phyloP scores from a whole-genome alignment of 805 yeast genomes.

The Yarrowia keelungensis region DNA sequence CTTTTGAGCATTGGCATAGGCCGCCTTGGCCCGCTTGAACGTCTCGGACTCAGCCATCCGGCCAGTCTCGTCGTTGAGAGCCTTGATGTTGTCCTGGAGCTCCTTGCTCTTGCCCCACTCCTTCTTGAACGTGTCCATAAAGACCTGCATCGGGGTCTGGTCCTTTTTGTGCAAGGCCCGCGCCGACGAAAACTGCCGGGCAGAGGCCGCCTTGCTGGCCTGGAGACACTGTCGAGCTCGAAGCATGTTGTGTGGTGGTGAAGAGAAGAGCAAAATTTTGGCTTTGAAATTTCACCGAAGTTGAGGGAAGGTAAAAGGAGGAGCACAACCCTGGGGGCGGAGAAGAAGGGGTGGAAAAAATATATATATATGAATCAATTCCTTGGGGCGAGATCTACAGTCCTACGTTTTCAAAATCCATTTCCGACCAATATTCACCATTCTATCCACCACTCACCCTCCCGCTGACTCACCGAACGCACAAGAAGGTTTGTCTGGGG shows the following conservation, averaged over 20 bases:
- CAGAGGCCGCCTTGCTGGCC: slow-evolving; percentile 1
- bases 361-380: neutral
- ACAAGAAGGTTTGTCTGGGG: slow-evolving; percentile 16
- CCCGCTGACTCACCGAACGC: slow-evolving; percentile 17
- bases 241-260: slow-evolving; percentile 10
- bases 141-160: slow-evolving; percentile 79
- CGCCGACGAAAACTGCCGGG: slow-evolving; percentile 13
- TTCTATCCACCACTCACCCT: neutral
- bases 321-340: too few relatives aligned
- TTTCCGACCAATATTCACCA: neutral
- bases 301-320: neutral
- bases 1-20: slow-evolving; percentile 83
- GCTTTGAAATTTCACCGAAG: slow-evolving; percentile 4
- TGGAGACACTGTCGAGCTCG: slow-evolving; percentile 37
- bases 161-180: slow-evolving; percentile 35
- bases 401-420: neutral
- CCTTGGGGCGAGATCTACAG: neutral
- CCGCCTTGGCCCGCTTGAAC: slow-evolving; percentile 89
- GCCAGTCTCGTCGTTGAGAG: slow-evolving; percentile 94
- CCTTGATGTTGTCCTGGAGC: slow-evolving; percentile 89
- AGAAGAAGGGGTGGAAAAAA: too few relatives aligned
- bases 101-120: slow-evolving; percentile 93
- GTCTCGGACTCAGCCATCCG: slow-evolving; percentile 93
- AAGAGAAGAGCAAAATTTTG: neutral
- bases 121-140: slow-evolving; percentile 85